A percentile compares a stretch with the other conserved stretches of the same genome.
Conservation (phyloP, 2,329 filamentous ascomycete genomes). For the Nannizziopsis barbatae region DNA sequence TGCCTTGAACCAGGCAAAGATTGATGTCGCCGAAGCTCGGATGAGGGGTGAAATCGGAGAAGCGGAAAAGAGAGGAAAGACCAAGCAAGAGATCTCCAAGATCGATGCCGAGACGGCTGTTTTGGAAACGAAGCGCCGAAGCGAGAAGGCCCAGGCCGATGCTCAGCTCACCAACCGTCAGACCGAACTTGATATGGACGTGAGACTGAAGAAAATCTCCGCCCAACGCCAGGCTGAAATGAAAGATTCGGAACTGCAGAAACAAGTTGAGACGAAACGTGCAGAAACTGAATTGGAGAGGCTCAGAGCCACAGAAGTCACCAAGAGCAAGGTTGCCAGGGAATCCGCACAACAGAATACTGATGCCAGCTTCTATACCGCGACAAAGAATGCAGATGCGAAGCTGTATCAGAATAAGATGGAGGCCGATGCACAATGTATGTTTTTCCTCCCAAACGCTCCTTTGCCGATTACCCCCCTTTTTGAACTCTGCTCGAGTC, state of each 20-base stretch:
- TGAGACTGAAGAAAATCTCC: conserved; percentile 64
- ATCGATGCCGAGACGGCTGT: conserved; percentile 79
- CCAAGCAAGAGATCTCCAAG: conserved; percentile 77
- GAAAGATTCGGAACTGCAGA: conserved; percentile 69
- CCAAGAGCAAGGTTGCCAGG: conserved; percentile 52
- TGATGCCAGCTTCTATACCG: conserved; percentile 40
- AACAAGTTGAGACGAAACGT: conserved; percentile 63
- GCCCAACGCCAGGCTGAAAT: conserved; percentile 62
- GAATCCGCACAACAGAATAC: conserved; percentile 37
- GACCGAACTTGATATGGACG: conserved; percentile 59
- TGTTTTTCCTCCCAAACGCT: conserved; percentile 6
- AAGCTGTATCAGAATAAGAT: conserved; percentile 30
- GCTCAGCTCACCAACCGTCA: conserved; percentile 62
- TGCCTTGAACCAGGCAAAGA: conserved; percentile 65
- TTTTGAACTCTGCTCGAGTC: background rate
- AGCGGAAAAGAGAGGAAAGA: conserved; percentile 63
- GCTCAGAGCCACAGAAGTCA: conserved; percentile 64
- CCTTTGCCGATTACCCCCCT: background rate
- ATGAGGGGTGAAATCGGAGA: conserved; percentile 55
- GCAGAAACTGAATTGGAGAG: conserved; percentile 71
- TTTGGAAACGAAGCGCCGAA: conserved; percentile 71
- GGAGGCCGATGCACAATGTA: conserved; percentile 31
- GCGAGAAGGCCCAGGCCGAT: conserved; percentile 68
- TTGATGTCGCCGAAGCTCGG: conserved; percentile 48
- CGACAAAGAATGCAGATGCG: conserved; percentile 45